These are phyloP conservation scores for Pythium biforme DNA, from an alignment of 352 stramenopile species.

Conservation along the genomic window DNA sequence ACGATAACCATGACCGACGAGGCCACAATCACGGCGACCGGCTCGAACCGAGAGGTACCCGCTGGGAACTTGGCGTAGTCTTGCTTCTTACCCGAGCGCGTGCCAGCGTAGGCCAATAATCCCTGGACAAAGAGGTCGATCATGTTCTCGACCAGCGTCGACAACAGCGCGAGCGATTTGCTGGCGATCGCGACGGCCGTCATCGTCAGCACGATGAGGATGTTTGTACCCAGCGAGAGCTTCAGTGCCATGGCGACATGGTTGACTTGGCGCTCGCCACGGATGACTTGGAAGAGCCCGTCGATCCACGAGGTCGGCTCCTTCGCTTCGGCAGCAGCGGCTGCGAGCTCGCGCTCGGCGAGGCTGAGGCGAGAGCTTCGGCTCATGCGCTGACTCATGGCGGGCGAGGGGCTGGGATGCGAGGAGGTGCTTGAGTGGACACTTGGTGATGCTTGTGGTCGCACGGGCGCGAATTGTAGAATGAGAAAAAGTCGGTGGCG, in stretches of 20 bases:
- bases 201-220: slow-evolving; percentile 69
- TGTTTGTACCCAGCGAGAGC: slow-evolving; percentile 58
- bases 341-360: slow-evolving; percentile 13
- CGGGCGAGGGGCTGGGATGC: not conserved
- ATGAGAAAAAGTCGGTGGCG: slow-evolving; percentile 3
- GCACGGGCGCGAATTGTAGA: not conserved
- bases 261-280: slow-evolving; percentile 43
- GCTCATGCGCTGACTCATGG: slow-evolving; percentile 18
- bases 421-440: not conserved
- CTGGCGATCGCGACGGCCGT: slow-evolving; percentile 69
- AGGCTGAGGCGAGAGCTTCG: slow-evolving; percentile 23
- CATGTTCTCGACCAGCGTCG: slow-evolving; percentile 89
- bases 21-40: slow-evolving; percentile 91
- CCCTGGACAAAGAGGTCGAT: slow-evolving; percentile 92
- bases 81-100: slow-evolving; percentile 66
- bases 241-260: slow-evolving; percentile 56
- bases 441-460: not conserved
- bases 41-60: slow-evolving; percentile 89
- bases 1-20: slow-evolving; percentile 91
- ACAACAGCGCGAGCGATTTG: slow-evolving; percentile 89
- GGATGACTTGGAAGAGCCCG: slow-evolving; percentile 25
- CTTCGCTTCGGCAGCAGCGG: slow-evolving; percentile 1
- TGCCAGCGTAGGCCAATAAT: slow-evolving; percentile 89
- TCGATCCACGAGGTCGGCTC: slow-evolving; percentile 6
- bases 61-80: slow-evolving; percentile 91